Base-by-base conservation (phyloP, 192 early-diverging fungal species). In the Ambispora gerdemannii region DNA sequence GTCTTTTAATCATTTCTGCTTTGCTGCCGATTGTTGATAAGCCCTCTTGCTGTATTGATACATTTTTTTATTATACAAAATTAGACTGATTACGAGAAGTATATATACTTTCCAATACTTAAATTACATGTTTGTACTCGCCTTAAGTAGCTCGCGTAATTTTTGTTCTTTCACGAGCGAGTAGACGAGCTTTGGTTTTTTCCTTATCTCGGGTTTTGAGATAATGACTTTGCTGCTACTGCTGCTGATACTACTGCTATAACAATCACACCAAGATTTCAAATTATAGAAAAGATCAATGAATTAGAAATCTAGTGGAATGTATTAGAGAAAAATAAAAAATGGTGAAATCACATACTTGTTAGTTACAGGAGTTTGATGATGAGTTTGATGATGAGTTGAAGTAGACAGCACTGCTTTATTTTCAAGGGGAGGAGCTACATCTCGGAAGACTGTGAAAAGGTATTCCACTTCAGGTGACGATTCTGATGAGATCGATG, bases 111-210 rank as follows among this genome's bases (percentile, higher is more conserved):
- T n/a, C 0, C 19, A 4, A 52, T 32, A 34, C 51, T 28, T 11
- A 3, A 0, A 10, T 10, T 20, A 55, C 1, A 10, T n/a, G n/a
- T 2, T 43, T 20, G 19, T 20, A 22, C 6, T 25, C 30, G 58
- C 67, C 50, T 35, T 53, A 36, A 70, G 27, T 17, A 58, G 10
- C 13, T 27, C 33, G 10, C 32, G 33, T 31, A 70, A 58, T 58
- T 24, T 25, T 19, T 22, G 33, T 2, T 55, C 67, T 58, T 70
- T 70, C 19, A 70, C 25, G 10, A 70, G 20, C 0, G 11, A 20
- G 58, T 70, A 70, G 3, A 53, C 67, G 38, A 55, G 0, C 22
- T 70, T 70, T 58, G 67, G 67, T 43, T 70, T 70, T 28, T 70
- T 70, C 1, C 4, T 17, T 3, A 20, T 13, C 7, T 22, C 11